A percentile compares a stretch with the other conserved stretches of the same genome.
Conservation (phyloP, 2,329 filamentous ascomycete genomes). For the Cryphonectria carpinicola region DNA sequence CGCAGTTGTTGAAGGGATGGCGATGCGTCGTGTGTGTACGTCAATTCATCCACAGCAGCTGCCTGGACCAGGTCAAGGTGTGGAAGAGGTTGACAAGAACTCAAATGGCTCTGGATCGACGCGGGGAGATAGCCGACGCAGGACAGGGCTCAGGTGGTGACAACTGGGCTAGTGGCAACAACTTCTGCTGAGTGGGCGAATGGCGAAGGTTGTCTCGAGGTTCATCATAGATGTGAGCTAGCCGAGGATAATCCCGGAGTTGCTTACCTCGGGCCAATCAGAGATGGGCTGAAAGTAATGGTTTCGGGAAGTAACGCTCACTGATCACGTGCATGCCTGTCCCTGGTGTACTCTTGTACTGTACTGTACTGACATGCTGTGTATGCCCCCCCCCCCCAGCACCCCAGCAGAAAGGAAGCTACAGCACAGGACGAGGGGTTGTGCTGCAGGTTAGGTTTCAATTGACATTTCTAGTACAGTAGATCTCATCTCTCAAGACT, state of each 20-base stretch:
- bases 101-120: conserved; percentile 2
- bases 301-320: conserved; percentile 12
- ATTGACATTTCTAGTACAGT: background rate
- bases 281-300: conserved; percentile 17
- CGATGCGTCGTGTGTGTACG: conserved; percentile 8
- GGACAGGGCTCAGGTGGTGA: conserved; percentile 7
- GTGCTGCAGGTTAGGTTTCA: background rate
- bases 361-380: too few relatives aligned
- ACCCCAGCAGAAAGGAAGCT: background rate
- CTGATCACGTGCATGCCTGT: conserved; percentile 9
- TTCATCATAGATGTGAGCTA: conserved; percentile 23
- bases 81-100: background rate
- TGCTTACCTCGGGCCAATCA: conserved; percentile 14
- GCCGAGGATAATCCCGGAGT: conserved; percentile 16
- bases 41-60: background rate
- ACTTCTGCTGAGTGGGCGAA: conserved; percentile 8
- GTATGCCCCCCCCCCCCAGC: too few relatives aligned
- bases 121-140: conserved; percentile 9
- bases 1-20: background rate
- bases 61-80: background rate
- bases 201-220: conserved; percentile 6
- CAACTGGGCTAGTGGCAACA: conserved; percentile 22
- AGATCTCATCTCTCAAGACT: background rate
- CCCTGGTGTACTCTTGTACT: background rate
- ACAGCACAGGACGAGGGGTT: too few relatives aligned